phyloP scores from a whole-genome alignment of 148 eudicot species.

The Chenopodium quinoa region DNA sequence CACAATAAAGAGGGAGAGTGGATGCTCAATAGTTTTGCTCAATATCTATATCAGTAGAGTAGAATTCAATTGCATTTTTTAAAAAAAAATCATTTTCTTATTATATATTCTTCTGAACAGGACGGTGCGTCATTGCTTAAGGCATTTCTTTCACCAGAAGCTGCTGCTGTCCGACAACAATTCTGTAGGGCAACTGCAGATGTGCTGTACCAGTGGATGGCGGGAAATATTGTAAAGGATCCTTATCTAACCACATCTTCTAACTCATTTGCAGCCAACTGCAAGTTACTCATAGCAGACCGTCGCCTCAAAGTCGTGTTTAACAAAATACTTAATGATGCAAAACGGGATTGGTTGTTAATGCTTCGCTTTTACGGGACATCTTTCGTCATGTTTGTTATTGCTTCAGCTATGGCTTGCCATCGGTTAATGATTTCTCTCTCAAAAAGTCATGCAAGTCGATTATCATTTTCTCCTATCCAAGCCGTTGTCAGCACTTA shows the following conservation, averaged over 20 bases:
- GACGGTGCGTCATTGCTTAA: constrained; percentile 73
- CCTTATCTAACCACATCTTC: constrained; percentile 23
- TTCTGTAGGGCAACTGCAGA: constrained; percentile 60
- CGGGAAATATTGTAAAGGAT: constrained; percentile 28
- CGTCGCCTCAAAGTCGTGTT: constrained; percentile 73
- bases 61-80: no score
- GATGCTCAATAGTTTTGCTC: no score
- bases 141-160: constrained; percentile 63
- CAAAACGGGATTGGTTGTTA: constrained; percentile 52
- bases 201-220: constrained; percentile 58
- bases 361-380: constrained; percentile 54
- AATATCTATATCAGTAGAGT: no score
- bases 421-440: constrained; percentile 52
- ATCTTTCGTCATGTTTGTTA: constrained; percentile 40
- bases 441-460: constrained; percentile 41
- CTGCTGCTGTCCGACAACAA: constrained; percentile 55
- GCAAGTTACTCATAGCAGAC: constrained; percentile 51
- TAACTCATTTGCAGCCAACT: constrained; percentile 35
- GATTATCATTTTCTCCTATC: constrained; percentile 40
- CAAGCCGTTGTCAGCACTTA: constrained; percentile 38
- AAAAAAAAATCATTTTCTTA: no score
- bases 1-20: no score
- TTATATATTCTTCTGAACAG: constrained; percentile 32
- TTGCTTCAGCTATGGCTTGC: constrained; percentile 66
- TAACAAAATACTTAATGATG: constrained; percentile 52